A percentile compares a stretch with the other conserved stretches of the same genome.
Conservation (phyloP, 768 basidiomycete genomes). For the Termitomyces sp. region DNA sequence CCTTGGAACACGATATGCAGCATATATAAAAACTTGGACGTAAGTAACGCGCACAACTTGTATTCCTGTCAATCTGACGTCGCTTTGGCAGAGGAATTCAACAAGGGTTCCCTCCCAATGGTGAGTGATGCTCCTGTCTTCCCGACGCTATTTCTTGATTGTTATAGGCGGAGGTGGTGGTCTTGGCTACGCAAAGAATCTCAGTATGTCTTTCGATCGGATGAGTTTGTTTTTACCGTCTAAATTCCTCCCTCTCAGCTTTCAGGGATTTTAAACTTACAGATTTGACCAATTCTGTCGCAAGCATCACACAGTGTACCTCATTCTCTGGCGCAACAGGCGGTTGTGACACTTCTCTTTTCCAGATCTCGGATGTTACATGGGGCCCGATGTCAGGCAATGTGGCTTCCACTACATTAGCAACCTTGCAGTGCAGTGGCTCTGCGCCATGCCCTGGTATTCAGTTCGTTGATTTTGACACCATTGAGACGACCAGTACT, state of each 20-base stretch:
- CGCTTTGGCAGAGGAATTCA: slow-evolving; percentile 17
- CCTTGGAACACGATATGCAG: slow-evolving; percentile 20
- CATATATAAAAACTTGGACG: slow-evolving; percentile 33
- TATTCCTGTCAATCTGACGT: neutral
- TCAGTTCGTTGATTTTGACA: slow-evolving; percentile 17
- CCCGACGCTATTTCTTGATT: neutral
- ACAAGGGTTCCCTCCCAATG: slow-evolving; percentile 29
- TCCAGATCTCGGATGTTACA: slow-evolving; percentile 27
- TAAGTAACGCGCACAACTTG: slow-evolving; percentile 6
- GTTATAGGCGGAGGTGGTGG: slow-evolving; percentile 25
- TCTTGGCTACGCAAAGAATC: slow-evolving; percentile 24
- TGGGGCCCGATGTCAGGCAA: slow-evolving; percentile 25
- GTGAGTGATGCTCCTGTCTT: slow-evolving; percentile 4
- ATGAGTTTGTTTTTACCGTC: neutral
- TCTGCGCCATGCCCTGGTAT: slow-evolving; percentile 24
- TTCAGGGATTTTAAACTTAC: slow-evolving; percentile 21
- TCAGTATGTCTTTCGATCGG: slow-evolving; percentile 13
- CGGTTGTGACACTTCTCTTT: slow-evolving; percentile 26
- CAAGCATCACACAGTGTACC: slow-evolving; percentile 25
- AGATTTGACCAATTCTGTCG: slow-evolving; percentile 16
- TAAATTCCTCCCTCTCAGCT: slow-evolving; percentile 7
- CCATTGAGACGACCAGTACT: slow-evolving; percentile 12
- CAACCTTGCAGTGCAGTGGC: slow-evolving; percentile 26
- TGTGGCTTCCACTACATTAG: slow-evolving; percentile 17
- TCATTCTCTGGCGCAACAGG: slow-evolving; percentile 27